phyloP scores from a whole-genome alignment of 2,329 filamentous ascomycete genomes.

The Cercospora beticola region DNA sequence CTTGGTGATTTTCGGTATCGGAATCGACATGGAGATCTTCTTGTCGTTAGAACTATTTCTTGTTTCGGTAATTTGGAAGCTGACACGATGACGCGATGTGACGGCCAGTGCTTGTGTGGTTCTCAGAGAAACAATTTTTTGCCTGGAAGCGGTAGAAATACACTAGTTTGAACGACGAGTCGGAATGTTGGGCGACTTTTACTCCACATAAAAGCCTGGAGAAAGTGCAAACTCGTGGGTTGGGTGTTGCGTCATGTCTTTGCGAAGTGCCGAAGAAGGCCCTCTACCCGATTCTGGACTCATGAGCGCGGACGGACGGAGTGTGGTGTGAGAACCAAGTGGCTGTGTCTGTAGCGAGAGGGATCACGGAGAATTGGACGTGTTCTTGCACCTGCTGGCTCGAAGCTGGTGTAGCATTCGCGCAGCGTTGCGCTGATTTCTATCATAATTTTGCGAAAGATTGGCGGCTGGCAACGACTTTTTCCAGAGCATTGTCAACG shows the following conservation, averaged over 20 bases:
- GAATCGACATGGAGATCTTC: neutral
- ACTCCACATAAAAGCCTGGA: neutral
- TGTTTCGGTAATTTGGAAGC: too few species aligned
- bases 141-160: neutral
- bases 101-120: neutral
- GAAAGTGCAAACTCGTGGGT: constrained; percentile 1
- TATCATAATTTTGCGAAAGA: neutral
- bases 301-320: neutral
- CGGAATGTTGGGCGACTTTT: neutral
- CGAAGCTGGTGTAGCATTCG: neutral
- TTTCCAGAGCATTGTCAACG: neutral
- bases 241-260: neutral
- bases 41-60: too few species aligned
- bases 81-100: neutral
- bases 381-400: neutral
- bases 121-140: neutral
- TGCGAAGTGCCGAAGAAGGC: neutral
- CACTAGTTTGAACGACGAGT: neutral
- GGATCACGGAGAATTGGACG: neutral
- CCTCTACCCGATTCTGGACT: neutral
- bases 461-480: neutral
- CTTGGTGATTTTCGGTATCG: neutral
- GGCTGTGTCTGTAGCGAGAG: neutral
- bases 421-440: neutral
- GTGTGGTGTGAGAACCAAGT: neutral